These are phyloP conservation scores for Fagopyrum esculentum DNA, from an alignment of 148 eudicot genomes.

Conservation along the genomic window DNA sequence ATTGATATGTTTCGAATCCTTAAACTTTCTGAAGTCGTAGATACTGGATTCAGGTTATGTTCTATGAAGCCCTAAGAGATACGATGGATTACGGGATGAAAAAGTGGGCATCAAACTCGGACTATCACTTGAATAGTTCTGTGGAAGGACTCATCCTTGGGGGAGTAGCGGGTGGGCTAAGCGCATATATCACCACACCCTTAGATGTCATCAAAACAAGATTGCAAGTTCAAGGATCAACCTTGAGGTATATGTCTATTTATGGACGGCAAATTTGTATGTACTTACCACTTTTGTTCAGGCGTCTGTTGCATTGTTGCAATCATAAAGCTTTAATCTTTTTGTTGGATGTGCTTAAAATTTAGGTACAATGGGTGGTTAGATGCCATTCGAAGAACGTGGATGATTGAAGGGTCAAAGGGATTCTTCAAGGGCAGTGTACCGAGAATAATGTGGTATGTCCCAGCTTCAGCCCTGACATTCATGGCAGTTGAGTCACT, in stretches of 20 bases:
- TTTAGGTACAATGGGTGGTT: slow-evolving; percentile 83
- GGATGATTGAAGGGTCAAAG: slow-evolving; percentile 59
- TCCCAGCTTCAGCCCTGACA: slow-evolving; percentile 88
- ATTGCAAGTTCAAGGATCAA: slow-evolving; percentile 76
- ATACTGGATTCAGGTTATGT: slow-evolving; percentile 49
- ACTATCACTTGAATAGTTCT: slow-evolving; percentile 44
- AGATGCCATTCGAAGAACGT: slow-evolving; percentile 57
- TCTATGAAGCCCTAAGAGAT: slow-evolving; percentile 70
- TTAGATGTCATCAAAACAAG: slow-evolving; percentile 74
- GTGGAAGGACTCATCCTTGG: slow-evolving; percentile 76
- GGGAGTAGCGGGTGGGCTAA: slow-evolving; percentile 88
- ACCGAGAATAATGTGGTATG: slow-evolving; percentile 77
- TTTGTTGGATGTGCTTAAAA: neutral
- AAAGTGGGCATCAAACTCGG: slow-evolving; percentile 40
- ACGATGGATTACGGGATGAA: slow-evolving; percentile 57
- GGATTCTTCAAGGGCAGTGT: slow-evolving; percentile 82
- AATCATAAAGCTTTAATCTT: neutral
- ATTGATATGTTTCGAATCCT: slow-evolving; percentile 2
- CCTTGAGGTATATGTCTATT: slow-evolving; percentile 34
- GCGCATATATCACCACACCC: slow-evolving; percentile 91
- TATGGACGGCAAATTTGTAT: neutral
- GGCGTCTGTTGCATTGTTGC: neutral
- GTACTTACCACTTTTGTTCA: neutral
- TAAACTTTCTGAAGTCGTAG: neutral
- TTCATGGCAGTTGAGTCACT: slow-evolving; percentile 92